Conservation (phyloP, 208 protist species). For the Blechomonas ayalai region DNA sequence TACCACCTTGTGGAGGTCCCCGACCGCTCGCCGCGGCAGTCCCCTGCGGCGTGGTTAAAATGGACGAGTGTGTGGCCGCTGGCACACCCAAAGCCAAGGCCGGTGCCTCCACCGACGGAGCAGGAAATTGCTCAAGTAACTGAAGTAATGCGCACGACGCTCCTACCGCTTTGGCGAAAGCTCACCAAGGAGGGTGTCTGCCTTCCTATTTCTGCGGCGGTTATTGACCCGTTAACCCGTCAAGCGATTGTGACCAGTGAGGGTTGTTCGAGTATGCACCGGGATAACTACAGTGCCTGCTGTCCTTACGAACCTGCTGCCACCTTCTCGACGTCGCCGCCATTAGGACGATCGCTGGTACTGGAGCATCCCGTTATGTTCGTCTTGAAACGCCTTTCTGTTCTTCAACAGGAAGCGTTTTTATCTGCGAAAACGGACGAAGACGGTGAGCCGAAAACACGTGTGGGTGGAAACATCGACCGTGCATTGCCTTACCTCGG, state of each 20-base stretch:
- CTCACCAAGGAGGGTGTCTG: neutral
- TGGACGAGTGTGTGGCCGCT: constrained; percentile 69
- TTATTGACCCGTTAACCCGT: constrained; percentile 32
- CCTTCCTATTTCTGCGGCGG: constrained; percentile 37
- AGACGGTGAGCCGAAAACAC: neutral
- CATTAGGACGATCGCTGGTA: constrained; percentile 7
- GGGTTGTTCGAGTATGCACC: constrained; percentile 19
- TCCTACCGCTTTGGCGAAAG: constrained; percentile 20
- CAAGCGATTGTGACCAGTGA: constrained; percentile 41
- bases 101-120: constrained; percentile 3
- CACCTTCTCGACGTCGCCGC: neutral
- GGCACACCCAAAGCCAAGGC: constrained; percentile 48
- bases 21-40: constrained; percentile 31
- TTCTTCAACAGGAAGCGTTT: constrained; percentile 9
- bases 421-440: too few species aligned
- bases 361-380: constrained; percentile 75
- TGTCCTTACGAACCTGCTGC: constrained; percentile 20
- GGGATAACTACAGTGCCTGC: constrained; percentile 20
- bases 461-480: too few species aligned
- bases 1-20: constrained; percentile 39
- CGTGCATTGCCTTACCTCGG: constrained; percentile 71
- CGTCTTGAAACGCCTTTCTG: constrained; percentile 53
- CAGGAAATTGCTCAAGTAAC: constrained; percentile 8
- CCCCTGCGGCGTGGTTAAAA: constrained; percentile 33
- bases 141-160: constrained; percentile 7